Conservation (phyloP, 169 alveolate genomes). For the Blepharisma undulans region DNA sequence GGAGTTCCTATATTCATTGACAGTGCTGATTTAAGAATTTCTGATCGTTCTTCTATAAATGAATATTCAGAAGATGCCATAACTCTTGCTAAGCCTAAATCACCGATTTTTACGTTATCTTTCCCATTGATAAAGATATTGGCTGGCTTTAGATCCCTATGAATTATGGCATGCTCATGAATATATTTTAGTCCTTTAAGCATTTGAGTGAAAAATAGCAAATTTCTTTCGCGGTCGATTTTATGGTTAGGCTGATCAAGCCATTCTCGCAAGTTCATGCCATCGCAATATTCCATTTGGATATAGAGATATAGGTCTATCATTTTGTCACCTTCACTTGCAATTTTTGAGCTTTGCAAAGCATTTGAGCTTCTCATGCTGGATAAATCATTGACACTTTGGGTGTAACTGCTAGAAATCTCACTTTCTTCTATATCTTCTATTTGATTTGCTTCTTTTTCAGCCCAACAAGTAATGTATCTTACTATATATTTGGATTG, state of each 20-base stretch:
- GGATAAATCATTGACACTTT: neutral
- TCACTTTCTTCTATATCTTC: neutral
- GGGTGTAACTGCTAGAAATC: neutral
- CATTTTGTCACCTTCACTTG: neutral
- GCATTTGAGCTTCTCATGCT: neutral
- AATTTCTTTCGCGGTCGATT: slow-evolving; percentile 33
- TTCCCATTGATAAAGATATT: slow-evolving; percentile 53
- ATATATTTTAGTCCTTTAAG: slow-evolving; percentile 61
- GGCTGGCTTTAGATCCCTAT: slow-evolving; percentile 72
- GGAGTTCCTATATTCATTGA: slow-evolving; percentile 58
- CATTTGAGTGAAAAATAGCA: slow-evolving; percentile 50
- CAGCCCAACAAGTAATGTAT: slow-evolving; percentile 71
- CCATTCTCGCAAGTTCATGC: slow-evolving; percentile 51
- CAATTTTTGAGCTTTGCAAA: neutral
- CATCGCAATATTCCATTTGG: slow-evolving; percentile 82
- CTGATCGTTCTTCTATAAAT: neutral
- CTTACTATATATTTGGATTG: slow-evolving; percentile 62
- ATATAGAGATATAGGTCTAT: slow-evolving; percentile 29
- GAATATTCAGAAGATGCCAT: neutral
- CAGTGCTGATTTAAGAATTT: neutral
- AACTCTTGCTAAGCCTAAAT: slow-evolving; percentile 64
- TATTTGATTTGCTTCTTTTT: neutral
- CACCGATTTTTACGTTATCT: slow-evolving; percentile 56
- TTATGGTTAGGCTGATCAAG: neutral
- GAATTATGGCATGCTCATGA: slow-evolving; percentile 60